Base-by-base conservation (phyloP, 768 basidiomycete species). In the Naganishia randhawae region DNA sequence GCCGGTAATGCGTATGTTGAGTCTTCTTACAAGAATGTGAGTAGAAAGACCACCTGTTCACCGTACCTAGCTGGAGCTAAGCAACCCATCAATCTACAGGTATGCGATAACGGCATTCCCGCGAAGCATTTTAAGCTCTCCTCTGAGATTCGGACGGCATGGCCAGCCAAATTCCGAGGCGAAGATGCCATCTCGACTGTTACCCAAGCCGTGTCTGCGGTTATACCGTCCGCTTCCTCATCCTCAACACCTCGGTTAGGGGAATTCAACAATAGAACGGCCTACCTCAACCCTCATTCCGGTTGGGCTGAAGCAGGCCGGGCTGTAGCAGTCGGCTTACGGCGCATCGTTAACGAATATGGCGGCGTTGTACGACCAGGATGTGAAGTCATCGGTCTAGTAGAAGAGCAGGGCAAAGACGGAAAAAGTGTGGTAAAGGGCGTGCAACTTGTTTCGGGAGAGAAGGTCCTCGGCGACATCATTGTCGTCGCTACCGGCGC, bases 261-360 rank as follows among this genome's bases (percentile, higher is more conserved):
- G 7, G 22, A 57, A 1, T 78, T 80, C 48, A 72, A 73, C n/a
- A 71, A 70, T 0, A 70, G 74, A 48, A 50, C 27, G 19, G 90
- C 88, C 0, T 94, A 89, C 74, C 72, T 89, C 51, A 95, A 92
- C 73, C 81, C 81, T 9, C 87, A 89, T 41, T 86, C 89, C 0
- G 93, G 93, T 16, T 97, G 93, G 93, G 91, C 86, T 2, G 83
- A 88, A 74, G 91, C 93, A 1, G 82, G 84, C 0, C 85, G 87
- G 74, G 91, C 88, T 3, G 74, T 92, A 10, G 73, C 78, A 2
- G 75, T 83, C 11, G 79, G 90, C 67, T 84, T 88, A 61, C 75
- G 80, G 32, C 84, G 82, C 50, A 86, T 95, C 4, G 27, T 39
- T 22, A 74, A 76, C n/a, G 74, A 81, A 13, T 81, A 86, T 50